phyloP scores from a whole-genome alignment of 164 flowering plant genomes.

The Nelumbo lutea region DNA sequence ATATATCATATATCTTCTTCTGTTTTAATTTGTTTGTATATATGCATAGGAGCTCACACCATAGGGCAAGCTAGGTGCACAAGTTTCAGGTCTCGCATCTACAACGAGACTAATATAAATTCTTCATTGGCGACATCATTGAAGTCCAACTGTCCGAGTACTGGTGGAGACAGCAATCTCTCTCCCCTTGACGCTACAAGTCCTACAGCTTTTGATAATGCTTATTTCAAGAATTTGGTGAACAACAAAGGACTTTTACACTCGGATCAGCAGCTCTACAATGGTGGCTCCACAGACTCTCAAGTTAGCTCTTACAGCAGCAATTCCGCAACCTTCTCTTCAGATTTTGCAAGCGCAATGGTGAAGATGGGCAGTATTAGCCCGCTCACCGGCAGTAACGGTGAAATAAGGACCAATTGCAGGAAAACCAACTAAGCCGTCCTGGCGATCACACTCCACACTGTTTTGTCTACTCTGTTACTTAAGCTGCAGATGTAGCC shows the following conservation, averaged over 20 bases:
- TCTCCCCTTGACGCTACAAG: conserved; percentile 23
- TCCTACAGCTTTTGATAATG: conserved; percentile 17
- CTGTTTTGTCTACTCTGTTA: too few species aligned
- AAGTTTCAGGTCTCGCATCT: conserved; percentile 19
- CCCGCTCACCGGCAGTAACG: conserved; percentile 26
- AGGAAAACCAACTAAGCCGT: conserved; percentile 17
- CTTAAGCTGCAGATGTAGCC: too few species aligned
- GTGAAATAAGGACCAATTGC: conserved; percentile 27
- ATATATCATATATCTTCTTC: too few species aligned
- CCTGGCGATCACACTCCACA: neutral
- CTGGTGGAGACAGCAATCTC: conserved; percentile 17
- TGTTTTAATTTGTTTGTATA: neutral
- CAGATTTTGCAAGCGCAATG: conserved; percentile 25
- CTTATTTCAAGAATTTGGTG: conserved; percentile 22
- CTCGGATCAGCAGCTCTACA: conserved; percentile 28
- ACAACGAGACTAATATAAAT: conserved; percentile 25
- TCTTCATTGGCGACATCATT: conserved; percentile 9
- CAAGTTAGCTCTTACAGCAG: conserved; percentile 17
- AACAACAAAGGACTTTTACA: conserved; percentile 23
- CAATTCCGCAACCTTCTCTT: conserved; percentile 8
- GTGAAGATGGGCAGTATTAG: conserved; percentile 29
- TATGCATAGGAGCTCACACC: conserved; percentile 23
- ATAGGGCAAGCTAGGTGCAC: conserved; percentile 29
- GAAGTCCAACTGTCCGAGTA: conserved; percentile 19
- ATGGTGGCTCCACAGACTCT: conserved; percentile 23